Evolutionary conservation across 345 rosid genomes (phyloP).

Genomic region (Heritiera littoralis): DNA sequence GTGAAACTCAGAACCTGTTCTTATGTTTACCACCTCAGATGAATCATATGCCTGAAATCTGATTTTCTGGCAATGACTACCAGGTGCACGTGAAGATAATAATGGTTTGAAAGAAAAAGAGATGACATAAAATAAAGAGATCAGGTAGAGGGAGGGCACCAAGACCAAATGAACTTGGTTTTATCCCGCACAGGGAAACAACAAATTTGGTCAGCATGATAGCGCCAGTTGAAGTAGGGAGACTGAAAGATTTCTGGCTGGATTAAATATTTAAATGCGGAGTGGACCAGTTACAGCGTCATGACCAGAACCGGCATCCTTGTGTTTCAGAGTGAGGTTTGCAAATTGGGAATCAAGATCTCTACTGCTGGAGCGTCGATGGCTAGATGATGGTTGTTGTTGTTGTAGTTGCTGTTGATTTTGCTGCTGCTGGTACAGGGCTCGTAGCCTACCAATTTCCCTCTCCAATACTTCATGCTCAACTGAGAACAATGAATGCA

Average conservation of each 20-base stretch:
- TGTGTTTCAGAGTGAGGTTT: conserved; percentile 69
- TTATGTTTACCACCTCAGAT: conserved; percentile 74
- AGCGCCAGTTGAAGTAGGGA: conserved; percentile 19
- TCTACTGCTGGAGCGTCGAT: conserved; percentile 65
- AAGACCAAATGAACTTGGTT: conserved; percentile 25
- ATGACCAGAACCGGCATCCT: conserved; percentile 59
- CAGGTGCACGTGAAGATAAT: conserved; percentile 58
- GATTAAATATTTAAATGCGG: conserved; percentile 47
- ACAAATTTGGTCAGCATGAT: conserved; percentile 27
- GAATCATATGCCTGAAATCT: conserved; percentile 47
- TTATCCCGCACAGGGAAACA: conserved; percentile 28
- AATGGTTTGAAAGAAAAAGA: conserved; percentile 31
- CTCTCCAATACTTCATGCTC: conserved; percentile 97
- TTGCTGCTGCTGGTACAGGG: conserved; percentile 70
- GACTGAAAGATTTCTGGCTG: conserved; percentile 25
- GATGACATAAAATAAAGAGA: conserved; percentile 27
- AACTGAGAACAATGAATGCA: conserved; percentile 49
- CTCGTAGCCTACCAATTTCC: conserved; percentile 79
- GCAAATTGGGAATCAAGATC: conserved; percentile 89
- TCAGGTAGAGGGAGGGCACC: conserved; percentile 25
- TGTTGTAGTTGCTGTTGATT: conserved; percentile 46
- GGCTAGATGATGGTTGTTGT: conserved; percentile 61
- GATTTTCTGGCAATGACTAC: conserved; percentile 45
- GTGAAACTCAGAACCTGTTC: conserved; percentile 28
- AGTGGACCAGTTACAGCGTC: conserved; percentile 64